Base-by-base conservation (phyloP, 208 protist genomes). In the Acanthamoeba castellanii region DNA sequence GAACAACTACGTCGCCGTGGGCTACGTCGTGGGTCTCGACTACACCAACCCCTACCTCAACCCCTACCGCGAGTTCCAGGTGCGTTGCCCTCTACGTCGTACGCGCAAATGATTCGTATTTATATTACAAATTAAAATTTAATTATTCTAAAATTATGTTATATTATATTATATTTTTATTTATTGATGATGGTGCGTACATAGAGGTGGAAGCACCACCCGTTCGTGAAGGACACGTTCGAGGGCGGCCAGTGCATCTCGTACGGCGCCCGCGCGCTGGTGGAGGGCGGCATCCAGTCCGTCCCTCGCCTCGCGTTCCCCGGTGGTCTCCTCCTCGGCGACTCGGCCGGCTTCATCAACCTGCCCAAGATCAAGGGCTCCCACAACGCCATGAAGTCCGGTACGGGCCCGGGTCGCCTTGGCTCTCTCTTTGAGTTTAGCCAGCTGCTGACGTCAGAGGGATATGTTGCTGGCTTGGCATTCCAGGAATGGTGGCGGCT, bases 321-420 rank as follows among this genome's bases (percentile, higher is more conserved):
- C 13, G 99, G 99, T 55, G 98, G 98, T 82, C 93, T 98, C 50
- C 95, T 98, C 0, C 92, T 99, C 68, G 99, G 99, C 59, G 99
- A 99, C 97, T 98, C 98, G 32, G 99, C 99, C 13, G 99, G 99
- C 20, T 99, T 99, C 95, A 95, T 99, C 32, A 99, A 99, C 95
- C 96, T 99, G 42, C 98, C 99, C 34, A 99, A 99, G 93, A 99
- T 99, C 95, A 99, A 99, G 96, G 97, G 97, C 61, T 99, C 98
- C 7, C 99, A 99, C 98, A 99, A 98, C 3, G 99, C 99, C n/a
- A 99, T 99, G 99, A 98, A 98, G 94, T 97, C 95, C 27, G 98
- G 97, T 66, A 97, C 97, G 70, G 34, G 34, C 30, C 34, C n/a
- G n/a, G 22, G 20, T 37, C 78, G 32, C 37, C 37, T 32, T 37